Conservation (phyloP, 2,329 filamentous ascomycete genomes). For the Thermomyces lanuginosus region DNA sequence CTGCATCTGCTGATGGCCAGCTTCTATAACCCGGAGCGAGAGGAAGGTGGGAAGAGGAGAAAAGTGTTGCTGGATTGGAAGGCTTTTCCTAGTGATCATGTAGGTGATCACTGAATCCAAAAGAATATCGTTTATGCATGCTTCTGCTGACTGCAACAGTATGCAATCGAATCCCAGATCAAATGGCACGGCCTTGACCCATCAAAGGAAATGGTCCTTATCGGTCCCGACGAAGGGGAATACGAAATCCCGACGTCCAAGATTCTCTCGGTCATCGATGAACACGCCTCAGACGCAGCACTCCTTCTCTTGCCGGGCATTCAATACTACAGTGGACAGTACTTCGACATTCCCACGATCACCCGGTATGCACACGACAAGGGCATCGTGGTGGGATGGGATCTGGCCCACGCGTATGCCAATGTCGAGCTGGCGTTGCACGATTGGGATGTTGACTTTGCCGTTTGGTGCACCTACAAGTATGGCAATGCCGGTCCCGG, state of each 20-base stretch:
- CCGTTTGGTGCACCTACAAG: conserved; percentile 87
- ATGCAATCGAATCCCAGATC: conserved; percentile 68
- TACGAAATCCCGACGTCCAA: conserved; percentile 51
- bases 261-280: conserved; percentile 55
- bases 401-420: conserved; percentile 67
- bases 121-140: conserved; percentile 9
- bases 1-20: conserved; percentile 65
- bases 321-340: conserved; percentile 81
- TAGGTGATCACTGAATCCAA: conserved; percentile 20
- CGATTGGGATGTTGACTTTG: conserved; percentile 81
- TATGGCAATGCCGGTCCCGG: conserved; percentile 77
- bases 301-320: conserved; percentile 69
- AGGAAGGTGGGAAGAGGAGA: conserved; percentile 40
- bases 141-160: conserved; percentile 52
- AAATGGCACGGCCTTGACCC: conserved; percentile 51
- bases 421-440: conserved; percentile 65
- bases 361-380: conserved; percentile 55
- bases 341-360: conserved; percentile 64
- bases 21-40: conserved; percentile 62
- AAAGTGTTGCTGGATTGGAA: conserved; percentile 77
- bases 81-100: conserved; percentile 73
- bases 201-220: conserved; percentile 52
- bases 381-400: conserved; percentile 64
- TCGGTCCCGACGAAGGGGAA: conserved; percentile 42
- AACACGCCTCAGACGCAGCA: conserved; percentile 54